Conservation (phyloP, 1,284 basidiomycete species). For the Cryptococcus sp. region DNA sequence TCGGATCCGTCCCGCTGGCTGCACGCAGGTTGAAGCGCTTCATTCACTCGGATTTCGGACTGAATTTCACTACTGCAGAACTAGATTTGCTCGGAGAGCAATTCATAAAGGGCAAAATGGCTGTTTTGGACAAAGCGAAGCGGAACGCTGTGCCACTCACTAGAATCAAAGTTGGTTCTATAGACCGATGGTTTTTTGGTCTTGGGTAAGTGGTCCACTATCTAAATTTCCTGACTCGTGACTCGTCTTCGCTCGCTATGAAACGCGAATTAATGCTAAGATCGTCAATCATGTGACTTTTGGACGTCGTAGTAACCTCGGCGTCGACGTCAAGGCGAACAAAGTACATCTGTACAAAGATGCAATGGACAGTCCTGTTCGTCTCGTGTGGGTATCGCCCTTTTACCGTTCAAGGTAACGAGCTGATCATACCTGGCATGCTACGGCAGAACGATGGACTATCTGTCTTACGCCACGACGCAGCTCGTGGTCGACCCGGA, state of each 20-base stretch:
- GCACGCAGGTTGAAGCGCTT: conserved; percentile 15
- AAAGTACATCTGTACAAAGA: no score
- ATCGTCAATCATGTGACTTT: background rate
- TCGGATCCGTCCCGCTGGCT: background rate
- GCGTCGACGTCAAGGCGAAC: no score
- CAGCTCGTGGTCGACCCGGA: conserved; percentile 6
- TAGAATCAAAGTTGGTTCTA: conserved; percentile 9
- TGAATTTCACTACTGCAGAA: conserved; percentile 20
- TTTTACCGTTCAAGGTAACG: no score
- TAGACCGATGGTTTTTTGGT: conserved; percentile 12
- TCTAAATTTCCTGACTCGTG: no score
- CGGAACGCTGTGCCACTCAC: conserved; percentile 14
- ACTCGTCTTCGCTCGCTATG: background rate
- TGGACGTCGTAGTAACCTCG: no score
- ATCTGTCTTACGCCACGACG: conserved; percentile 11
- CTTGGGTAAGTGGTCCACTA: conserved; percentile 8
- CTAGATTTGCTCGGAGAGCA: conserved; percentile 1
- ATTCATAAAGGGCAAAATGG: conserved; percentile 13
- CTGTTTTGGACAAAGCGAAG: conserved; percentile 10
- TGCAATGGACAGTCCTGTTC: no score
- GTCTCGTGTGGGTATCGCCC: no score
- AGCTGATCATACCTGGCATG: background rate
- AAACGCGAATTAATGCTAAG: background rate
- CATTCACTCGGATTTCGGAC: conserved; percentile 26
- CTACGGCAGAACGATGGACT: conserved; percentile 5